These are phyloP conservation scores for Pisolithus marmoratus DNA, from an alignment of 768 basidiomycete species.

Conservation along the genomic window DNA sequence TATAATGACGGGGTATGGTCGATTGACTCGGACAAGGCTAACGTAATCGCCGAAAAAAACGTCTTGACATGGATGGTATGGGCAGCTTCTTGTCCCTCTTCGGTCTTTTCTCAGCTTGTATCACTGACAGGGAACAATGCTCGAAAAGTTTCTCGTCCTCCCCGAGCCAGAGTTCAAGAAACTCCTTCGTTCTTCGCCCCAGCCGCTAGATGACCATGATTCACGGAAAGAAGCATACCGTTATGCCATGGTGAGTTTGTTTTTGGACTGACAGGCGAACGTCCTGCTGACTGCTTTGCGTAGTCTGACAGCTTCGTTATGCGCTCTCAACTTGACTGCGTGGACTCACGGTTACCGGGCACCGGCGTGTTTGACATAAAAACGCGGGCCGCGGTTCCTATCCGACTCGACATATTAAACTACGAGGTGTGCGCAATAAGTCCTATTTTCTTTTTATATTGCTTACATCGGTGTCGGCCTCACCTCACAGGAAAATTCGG, in stretches of 20 bases:
- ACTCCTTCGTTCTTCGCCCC: slow-evolving; percentile 37
- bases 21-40: slow-evolving; percentile 49
- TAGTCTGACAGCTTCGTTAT: slow-evolving; percentile 61
- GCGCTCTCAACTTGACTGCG: slow-evolving; percentile 93
- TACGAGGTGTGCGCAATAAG: slow-evolving; percentile 45
- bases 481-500: slow-evolving; percentile 62
- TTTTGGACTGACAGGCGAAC: neutral
- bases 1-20: slow-evolving; percentile 63
- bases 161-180: slow-evolving; percentile 56
- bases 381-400: slow-evolving; percentile 79
- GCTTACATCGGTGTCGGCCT: neutral
- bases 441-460: neutral
- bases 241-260: slow-evolving; percentile 63
- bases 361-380: slow-evolving; percentile 95
- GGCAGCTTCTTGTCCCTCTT: neutral
- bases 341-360: slow-evolving; percentile 75
- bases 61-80: slow-evolving; percentile 72
- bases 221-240: slow-evolving; percentile 70
- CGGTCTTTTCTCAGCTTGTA: neutral
- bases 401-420: slow-evolving; percentile 83
- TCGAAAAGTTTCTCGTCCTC: slow-evolving; percentile 84
- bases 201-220: slow-evolving; percentile 25
- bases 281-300: neutral
- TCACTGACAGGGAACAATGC: slow-evolving; percentile 63
- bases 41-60: slow-evolving; percentile 50